phyloP scores from a whole-genome alignment of 495 filamentous ascomycete genomes.

The Lophiostoma macrostomum region DNA sequence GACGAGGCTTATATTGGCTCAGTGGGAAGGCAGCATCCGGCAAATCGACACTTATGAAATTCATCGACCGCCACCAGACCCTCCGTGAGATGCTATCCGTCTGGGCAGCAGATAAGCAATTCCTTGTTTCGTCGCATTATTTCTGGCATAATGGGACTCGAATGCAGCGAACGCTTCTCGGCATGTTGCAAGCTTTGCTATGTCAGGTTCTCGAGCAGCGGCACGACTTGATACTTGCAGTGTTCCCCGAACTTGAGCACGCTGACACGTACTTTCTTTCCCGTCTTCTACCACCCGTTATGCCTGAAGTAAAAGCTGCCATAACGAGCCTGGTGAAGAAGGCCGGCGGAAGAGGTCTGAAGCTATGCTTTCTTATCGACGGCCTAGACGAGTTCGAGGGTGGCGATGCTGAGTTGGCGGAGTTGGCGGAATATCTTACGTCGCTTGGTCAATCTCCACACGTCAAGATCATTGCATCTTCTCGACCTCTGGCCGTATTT shows the following conservation, averaged over 20 bases:
- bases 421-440: slow-evolving; percentile 8
- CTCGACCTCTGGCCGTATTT: slow-evolving; percentile 14
- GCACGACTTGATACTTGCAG: too few species aligned
- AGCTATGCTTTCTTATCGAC: slow-evolving; percentile 17
- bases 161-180: too few species aligned
- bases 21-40: slow-evolving; percentile 23
- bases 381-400: slow-evolving; percentile 22
- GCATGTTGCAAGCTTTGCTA: too few species aligned
- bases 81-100: not conserved
- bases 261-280: too few species aligned
- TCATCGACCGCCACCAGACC: not conserved
- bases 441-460: not conserved
- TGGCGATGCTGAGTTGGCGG: not conserved
- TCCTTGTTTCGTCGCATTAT: slow-evolving; percentile 10
- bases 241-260: too few species aligned
- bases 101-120: slow-evolving; percentile 20
- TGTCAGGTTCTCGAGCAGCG: too few species aligned
- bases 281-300: slow-evolving; percentile 2
- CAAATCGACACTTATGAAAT: slow-evolving; percentile 33
- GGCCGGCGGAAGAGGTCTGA: too few species aligned
- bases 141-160: too few species aligned
- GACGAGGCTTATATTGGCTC: slow-evolving; percentile 5
- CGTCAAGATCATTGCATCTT: slow-evolving; percentile 9
- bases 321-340: not conserved
- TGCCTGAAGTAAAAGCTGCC: slow-evolving; percentile 6